Base-by-base conservation (phyloP, 192 early-diverging fungal genomes). In the Linnemannia exigua region DNA sequence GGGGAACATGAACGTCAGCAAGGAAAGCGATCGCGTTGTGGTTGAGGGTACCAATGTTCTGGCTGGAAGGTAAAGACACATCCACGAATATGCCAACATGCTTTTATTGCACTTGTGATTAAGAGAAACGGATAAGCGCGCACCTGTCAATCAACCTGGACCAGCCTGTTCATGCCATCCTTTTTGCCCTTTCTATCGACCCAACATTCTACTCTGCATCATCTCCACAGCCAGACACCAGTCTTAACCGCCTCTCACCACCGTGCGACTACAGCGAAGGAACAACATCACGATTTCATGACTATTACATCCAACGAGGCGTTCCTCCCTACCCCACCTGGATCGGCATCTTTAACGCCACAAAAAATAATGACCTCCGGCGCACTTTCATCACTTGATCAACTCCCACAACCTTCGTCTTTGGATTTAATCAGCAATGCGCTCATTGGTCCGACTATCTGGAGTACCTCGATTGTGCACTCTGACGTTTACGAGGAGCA, bases 1-100 rank as follows among this genome's bases (percentile, higher is more conserved):
- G 46, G 77, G 82, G n/a, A 85, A 79, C n/a, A 85, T 79, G 77
- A 79, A 66, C 37, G 73, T 79, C 46, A 79, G 68, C 50, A 85
- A 79, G 25, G 68, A 85, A 31, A 36, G 72, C 0, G 77, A 85
- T 33, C 82, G 77, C 25, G 82, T 85, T 22, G 79, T 70, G 12
- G 75, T 79, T 5, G 41, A 84, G 41, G 70, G 51, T 17, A 74
- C 76, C 28, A 67, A 79, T 44, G 79, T 20, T 35, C 74, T 76
- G 19, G 73, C 73, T 72, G 73, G 76, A 79, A 85, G 82, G 82
- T 85, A 79, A 75, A 46, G 0, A 63, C 28, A 63, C 28, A 11
- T 9, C 28, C 12, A 63, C 25, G 22, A 22, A 11, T n/a, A 63
- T 3, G 25, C 52, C 8, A 2, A 54, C 17, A 54, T 63, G 11